These are phyloP conservation scores for Globisporangium paddicum DNA, from an alignment of 352 stramenopile genomes.

Conservation along the genomic window DNA sequence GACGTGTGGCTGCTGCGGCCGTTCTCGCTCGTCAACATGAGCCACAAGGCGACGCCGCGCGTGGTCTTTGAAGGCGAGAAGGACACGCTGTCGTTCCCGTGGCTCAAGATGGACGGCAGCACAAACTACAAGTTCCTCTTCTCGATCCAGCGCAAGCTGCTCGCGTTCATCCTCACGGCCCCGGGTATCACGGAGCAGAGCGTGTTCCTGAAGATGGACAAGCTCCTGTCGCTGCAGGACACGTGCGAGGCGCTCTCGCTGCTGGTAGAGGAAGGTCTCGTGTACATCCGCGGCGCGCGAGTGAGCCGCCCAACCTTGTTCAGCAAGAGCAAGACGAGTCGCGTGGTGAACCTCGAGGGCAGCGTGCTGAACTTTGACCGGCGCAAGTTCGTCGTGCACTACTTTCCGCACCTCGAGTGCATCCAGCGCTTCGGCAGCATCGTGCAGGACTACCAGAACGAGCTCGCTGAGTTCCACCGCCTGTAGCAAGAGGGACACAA, in stretches of 20 bases:
- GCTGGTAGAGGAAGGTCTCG: slow-evolving; percentile 64
- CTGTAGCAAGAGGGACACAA: too few relatives aligned
- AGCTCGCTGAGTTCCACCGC: slow-evolving; percentile 25
- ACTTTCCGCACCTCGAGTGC: slow-evolving; percentile 77
- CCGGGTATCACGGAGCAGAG: slow-evolving; percentile 61
- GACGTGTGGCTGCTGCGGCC: slow-evolving; percentile 65
- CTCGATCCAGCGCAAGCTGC: slow-evolving; percentile 68
- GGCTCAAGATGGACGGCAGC: slow-evolving; percentile 78
- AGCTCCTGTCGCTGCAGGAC: slow-evolving; percentile 66
- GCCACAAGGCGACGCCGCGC: slow-evolving; percentile 12
- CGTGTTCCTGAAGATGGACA: slow-evolving; percentile 47
- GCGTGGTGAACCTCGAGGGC: not conserved
- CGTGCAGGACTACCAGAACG: slow-evolving; percentile 66
- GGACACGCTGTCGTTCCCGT: slow-evolving; percentile 70
- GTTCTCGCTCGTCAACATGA: slow-evolving; percentile 45
- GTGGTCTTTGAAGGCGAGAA: slow-evolving; percentile 76
- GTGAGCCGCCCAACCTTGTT: slow-evolving; percentile 25
- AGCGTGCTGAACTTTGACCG: slow-evolving; percentile 51
- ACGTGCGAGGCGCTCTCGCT: slow-evolving; percentile 62
- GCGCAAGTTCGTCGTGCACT: slow-evolving; percentile 43
- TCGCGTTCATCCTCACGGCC: slow-evolving; percentile 43
- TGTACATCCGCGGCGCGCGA: slow-evolving; percentile 48
- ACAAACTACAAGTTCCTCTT: slow-evolving; percentile 76
- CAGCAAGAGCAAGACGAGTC: slow-evolving; percentile 10
- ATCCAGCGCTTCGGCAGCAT: slow-evolving; percentile 78